Evolutionary conservation across 192 early-diverging fungal genomes (phyloP).

Genomic region (Lunasporangiospora selenospora): DNA sequence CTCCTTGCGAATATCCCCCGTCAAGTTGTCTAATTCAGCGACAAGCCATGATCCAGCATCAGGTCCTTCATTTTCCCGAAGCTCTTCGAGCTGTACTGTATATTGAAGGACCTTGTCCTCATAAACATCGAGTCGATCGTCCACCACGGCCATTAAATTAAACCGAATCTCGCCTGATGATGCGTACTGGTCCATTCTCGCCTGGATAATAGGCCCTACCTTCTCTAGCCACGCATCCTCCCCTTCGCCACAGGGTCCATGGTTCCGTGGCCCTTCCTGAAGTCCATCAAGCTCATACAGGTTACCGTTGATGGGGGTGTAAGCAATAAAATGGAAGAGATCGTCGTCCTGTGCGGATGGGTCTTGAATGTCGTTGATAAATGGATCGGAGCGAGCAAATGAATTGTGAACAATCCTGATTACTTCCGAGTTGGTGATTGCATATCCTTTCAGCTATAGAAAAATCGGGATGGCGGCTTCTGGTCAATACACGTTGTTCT

Average conservation of each 20-base stretch:
- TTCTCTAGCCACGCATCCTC: slow-evolving; percentile 68
- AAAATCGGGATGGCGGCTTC: too few relatives aligned
- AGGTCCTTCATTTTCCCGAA: slow-evolving; percentile 44
- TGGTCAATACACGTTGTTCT: too few relatives aligned
- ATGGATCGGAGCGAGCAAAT: slow-evolving; percentile 81
- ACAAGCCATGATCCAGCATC: slow-evolving; percentile 53
- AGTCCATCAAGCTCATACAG: slow-evolving; percentile 85
- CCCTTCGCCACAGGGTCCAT: slow-evolving; percentile 67
- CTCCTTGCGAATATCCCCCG: slow-evolving; percentile 64
- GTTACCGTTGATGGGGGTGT: slow-evolving; percentile 72
- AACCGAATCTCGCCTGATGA: slow-evolving; percentile 72
- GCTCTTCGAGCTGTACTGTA: slow-evolving; percentile 56
- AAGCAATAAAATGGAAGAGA: slow-evolving; percentile 83
- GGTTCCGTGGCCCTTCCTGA: slow-evolving; percentile 68
- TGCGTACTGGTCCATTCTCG: slow-evolving; percentile 68
- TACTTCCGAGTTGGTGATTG: slow-evolving; percentile 79
- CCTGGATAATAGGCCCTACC: slow-evolving; percentile 69
- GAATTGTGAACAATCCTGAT: slow-evolving; percentile 81
- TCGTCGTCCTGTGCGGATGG: slow-evolving; percentile 68
- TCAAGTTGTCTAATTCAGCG: slow-evolving; percentile 56
- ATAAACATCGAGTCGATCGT: slow-evolving; percentile 65
- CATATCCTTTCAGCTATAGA: slow-evolving; percentile 71
- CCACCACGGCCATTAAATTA: slow-evolving; percentile 81
- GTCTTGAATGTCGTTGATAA: slow-evolving; percentile 69
- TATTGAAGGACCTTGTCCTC: slow-evolving; percentile 55